Percentiles rank a stretch among this genome's conserved stretches.
phyloP scores from a whole-genome alignment of 2,329 filamentous ascomycete genomes.

The Cladophialophora immunda region DNA sequence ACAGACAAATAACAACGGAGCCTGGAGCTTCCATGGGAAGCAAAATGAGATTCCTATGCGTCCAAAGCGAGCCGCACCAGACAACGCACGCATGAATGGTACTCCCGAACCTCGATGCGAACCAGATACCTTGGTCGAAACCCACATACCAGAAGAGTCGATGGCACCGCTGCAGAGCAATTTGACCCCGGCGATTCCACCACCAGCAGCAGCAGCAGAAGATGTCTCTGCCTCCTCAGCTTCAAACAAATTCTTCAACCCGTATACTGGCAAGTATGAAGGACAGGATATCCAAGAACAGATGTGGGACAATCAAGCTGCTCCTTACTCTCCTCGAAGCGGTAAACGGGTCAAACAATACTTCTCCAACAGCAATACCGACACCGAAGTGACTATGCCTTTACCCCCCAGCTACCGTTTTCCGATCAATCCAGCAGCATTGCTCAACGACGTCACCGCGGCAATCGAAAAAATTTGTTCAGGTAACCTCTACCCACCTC shows the following conservation, averaged over 20 bases:
- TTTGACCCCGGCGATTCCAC: background rate
- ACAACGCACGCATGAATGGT: background rate
- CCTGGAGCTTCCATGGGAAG: background rate
- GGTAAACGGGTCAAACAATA: slow-evolving; percentile 9
- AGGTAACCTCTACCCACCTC: slow-evolving; percentile 28
- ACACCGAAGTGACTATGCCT: background rate
- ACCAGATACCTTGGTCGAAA: background rate
- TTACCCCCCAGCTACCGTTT: background rate
- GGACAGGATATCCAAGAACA: background rate
- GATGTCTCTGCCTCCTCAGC: background rate
- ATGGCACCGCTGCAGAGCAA: background rate
- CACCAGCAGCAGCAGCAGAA: background rate
- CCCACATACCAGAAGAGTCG: background rate
- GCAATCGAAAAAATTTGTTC: slow-evolving; percentile 24
- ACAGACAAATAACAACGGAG: background rate
- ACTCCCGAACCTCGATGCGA: background rate
- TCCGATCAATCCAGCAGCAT: slow-evolving; percentile 12
- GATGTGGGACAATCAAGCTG: background rate
- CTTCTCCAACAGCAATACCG: slow-evolving; percentile 16
- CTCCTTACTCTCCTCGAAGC: background rate
- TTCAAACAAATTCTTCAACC: slow-evolving; percentile 7
- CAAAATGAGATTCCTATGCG: background rate
- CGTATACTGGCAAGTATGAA: background rate
- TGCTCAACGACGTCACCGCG: slow-evolving; percentile 22
- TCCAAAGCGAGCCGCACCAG: background rate